These are phyloP conservation scores for Vigna nakashimae DNA, from an alignment of 306 rosid genomes.

Conservation along the genomic window DNA sequence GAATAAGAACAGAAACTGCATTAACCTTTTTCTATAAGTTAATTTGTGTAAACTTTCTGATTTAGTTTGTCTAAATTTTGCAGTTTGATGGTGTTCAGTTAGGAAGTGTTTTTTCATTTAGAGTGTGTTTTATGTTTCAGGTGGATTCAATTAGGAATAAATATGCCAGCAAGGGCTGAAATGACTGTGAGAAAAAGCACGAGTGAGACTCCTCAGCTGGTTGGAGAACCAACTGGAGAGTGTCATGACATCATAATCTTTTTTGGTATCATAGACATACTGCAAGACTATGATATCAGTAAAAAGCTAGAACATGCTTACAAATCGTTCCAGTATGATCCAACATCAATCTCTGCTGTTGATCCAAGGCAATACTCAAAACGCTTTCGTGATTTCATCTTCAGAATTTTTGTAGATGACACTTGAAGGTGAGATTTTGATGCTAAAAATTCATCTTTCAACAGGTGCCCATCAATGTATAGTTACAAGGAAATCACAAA, in stretches of 20 bases:
- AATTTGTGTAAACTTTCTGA: too few relatives aligned
- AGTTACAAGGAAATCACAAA: constrained; percentile 48
- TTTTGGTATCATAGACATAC: constrained; percentile 91
- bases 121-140: constrained; percentile 50
- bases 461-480: constrained; percentile 53
- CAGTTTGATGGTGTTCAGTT: too few relatives aligned
- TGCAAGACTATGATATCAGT: constrained; percentile 94
- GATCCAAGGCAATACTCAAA: constrained; percentile 95
- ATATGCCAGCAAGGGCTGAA: constrained; percentile 89
- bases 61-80: too few relatives aligned
- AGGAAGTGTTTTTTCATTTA: background rate
- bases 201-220: constrained; percentile 68
- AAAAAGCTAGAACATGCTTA: constrained; percentile 97
- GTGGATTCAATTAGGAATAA: constrained; percentile 73
- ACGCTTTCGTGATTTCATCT: constrained; percentile 96
- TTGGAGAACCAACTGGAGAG: constrained; percentile 90
- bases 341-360: constrained; percentile 89
- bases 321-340: constrained; percentile 87
- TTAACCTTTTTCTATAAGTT: too few relatives aligned
- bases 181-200: constrained; percentile 59
- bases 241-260: constrained; percentile 72
- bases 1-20: too few relatives aligned
- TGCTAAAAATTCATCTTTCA: constrained; percentile 47
- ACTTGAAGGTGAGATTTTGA: constrained; percentile 54
- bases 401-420: constrained; percentile 88